Conservation (phyloP, 176 grass and related monocot species). For the Hordeum marinum region DNA sequence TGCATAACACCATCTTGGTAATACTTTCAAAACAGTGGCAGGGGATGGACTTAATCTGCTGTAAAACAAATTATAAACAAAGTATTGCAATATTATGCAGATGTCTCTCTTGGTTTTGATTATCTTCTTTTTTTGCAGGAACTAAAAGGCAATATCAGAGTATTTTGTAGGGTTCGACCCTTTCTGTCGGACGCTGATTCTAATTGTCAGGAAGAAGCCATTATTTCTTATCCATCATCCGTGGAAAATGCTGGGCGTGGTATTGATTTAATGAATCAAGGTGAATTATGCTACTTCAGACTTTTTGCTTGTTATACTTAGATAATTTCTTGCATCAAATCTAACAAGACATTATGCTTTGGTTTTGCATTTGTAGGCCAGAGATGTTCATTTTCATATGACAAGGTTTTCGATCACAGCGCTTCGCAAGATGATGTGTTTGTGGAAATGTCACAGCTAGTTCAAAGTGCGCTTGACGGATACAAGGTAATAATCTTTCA, state of each 20-base stretch:
- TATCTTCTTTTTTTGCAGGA: conserved; percentile 48
- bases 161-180: conserved; percentile 91
- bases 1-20: conserved; percentile 98
- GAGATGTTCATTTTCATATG: conserved; percentile 80
- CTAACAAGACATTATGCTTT: not conserved
- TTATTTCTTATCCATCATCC: conserved; percentile 80
- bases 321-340: not conserved
- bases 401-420: conserved; percentile 74
- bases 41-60: not conserved
- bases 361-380: conserved; percentile 49
- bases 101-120: not conserved
- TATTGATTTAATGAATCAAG: conserved; percentile 69
- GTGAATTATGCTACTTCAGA: conserved; percentile 20
- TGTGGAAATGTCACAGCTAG: conserved; percentile 88
- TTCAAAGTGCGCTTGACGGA: conserved; percentile 94
- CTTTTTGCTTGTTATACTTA: not conserved
- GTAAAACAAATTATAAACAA: not conserved
- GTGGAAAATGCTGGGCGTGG: conserved; percentile 61
- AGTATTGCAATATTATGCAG: not conserved
- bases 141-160: conserved; percentile 92
- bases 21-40: not conserved
- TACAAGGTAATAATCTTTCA: conserved; percentile 65
- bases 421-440: conserved; percentile 92
- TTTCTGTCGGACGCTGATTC: conserved; percentile 46
- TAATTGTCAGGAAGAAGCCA: conserved; percentile 31